Evolutionary conservation across 805 yeast species (phyloP), one percentile per base, ranked within the genome.

Genomic region (Nematodospora valgi): DNA sequence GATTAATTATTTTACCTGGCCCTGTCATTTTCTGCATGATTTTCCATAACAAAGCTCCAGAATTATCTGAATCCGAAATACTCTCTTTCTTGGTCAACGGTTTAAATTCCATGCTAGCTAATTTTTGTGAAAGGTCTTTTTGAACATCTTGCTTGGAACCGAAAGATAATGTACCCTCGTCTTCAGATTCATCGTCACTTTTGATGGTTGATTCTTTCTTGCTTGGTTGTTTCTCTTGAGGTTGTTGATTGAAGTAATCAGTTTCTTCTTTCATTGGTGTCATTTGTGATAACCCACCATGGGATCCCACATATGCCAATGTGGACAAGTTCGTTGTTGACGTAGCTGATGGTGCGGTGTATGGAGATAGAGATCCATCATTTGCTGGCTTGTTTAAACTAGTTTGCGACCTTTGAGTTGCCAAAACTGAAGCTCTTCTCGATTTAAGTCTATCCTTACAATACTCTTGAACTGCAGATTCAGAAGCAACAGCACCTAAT

Each of bases 401-500:
- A 39, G 54, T 58, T 34, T 53, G 59, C 2, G 68, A 59, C 40
- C 48, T 57, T 35, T 54, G 58, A 11, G 51, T 38, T 6, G 48
- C 48, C 44, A 64, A 55, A 14, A 53, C 40, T 5, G 64, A 54
- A 8, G 62, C 51, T 41, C 69, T 52, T 50, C 68, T 58, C 15
- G 64, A 52, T 35, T 59, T 57, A 17, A 67, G 66, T 44, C 49
- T 54, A 20, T 53, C 43, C 16, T 39, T 32, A 27, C 59, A 43
- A 46, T 68, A 67, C 46, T 60, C 64, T 28, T 52, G 40, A 37
- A 73, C 72, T 10, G 74, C 72, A 41, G 75, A 80, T 46, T 82
- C 80, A 8, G 93, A 87, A 3, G 98, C 98, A 43, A 81, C 87
- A 2, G 98, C 97, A 24, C 98, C 98, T 42, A 93, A 70, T 55